phyloP scores from a whole-genome alignment of 176 grass and related monocot species.

The Carex parvula region DNA sequence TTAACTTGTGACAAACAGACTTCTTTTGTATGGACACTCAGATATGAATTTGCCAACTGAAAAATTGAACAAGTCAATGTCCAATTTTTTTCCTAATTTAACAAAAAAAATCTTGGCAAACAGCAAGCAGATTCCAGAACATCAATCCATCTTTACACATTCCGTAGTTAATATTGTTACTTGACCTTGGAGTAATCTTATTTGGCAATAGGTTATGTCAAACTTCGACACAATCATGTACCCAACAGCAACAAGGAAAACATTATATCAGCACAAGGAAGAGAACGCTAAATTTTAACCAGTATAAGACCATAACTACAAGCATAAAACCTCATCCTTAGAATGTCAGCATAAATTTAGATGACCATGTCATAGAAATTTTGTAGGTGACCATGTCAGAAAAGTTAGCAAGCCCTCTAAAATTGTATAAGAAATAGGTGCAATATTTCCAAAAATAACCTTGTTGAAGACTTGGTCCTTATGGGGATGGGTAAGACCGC shows the following conservation, averaged over 20 bases:
- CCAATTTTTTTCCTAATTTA: not conserved
- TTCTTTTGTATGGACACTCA: not conserved
- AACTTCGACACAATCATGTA: not conserved
- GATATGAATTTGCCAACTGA: not conserved
- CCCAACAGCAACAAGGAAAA: not conserved
- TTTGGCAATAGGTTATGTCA: not conserved
- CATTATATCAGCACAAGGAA: not conserved
- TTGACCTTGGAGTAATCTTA: not conserved
- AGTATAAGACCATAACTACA: not conserved
- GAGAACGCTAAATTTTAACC: not conserved
- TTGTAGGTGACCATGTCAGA: not conserved
- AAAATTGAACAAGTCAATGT: not conserved
- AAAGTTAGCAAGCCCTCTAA: not conserved
- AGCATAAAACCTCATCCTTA: not conserved
- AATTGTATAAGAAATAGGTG: not conserved
- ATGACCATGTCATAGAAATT: not conserved
- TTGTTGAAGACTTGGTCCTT: constrained; percentile 93
- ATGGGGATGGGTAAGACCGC: constrained; percentile 70
- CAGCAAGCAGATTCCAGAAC: not conserved
- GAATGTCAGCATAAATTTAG: not conserved
- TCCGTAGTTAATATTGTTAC: not conserved
- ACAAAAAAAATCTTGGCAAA: not conserved
- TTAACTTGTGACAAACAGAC: not conserved
- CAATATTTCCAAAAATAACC: constrained; percentile 37
- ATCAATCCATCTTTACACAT: not conserved